These are phyloP conservation scores for Geotrichum siamense DNA, from an alignment of 1,139 yeast genomes.

Conservation along the genomic window DNA sequence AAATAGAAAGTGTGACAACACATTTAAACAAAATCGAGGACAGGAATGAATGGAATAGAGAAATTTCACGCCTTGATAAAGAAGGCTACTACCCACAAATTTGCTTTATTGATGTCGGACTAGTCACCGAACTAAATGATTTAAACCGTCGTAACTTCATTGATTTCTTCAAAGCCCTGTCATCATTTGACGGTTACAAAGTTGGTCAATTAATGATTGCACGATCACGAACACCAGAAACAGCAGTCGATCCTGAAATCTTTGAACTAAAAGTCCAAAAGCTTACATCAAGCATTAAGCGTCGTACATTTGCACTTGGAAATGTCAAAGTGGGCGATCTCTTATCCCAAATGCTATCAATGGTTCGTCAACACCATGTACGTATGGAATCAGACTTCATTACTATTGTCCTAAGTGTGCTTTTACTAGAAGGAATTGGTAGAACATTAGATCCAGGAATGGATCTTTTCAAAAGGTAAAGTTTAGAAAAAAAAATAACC, in stretches of 20 bases:
- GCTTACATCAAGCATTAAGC: constrained; percentile 71
- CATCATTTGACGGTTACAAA: constrained; percentile 85
- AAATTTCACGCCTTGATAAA: constrained; percentile 45
- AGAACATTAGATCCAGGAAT: constrained; percentile 86
- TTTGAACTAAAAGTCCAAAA: constrained; percentile 84
- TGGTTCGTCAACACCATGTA: constrained; percentile 93
- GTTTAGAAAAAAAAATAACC: not conserved
- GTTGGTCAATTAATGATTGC: constrained; percentile 97
- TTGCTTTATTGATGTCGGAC: constrained; percentile 87
- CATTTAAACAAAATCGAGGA: constrained; percentile 35
- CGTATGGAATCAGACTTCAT: constrained; percentile 97
- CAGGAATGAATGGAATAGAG: constrained; percentile 45
- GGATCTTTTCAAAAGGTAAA: constrained; percentile 86
- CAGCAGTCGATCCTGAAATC: constrained; percentile 74
- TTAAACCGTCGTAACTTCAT: constrained; percentile 75
- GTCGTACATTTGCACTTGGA: constrained; percentile 87
- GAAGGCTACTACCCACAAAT: constrained; percentile 78
- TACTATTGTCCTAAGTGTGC: constrained; percentile 84
- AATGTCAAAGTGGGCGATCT: constrained; percentile 88
- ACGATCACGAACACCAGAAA: constrained; percentile 88
- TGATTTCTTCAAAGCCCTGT: constrained; percentile 79
- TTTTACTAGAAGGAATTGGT: constrained; percentile 89
- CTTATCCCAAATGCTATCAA: constrained; percentile 72
- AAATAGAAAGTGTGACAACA: constrained; percentile 24
- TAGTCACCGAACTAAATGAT: constrained; percentile 81